Percentiles rank a stretch among this genome's conserved stretches.
phyloP scores from a whole-genome alignment of 2,329 filamentous ascomycete genomes.

The Ophiobolus disseminans region DNA sequence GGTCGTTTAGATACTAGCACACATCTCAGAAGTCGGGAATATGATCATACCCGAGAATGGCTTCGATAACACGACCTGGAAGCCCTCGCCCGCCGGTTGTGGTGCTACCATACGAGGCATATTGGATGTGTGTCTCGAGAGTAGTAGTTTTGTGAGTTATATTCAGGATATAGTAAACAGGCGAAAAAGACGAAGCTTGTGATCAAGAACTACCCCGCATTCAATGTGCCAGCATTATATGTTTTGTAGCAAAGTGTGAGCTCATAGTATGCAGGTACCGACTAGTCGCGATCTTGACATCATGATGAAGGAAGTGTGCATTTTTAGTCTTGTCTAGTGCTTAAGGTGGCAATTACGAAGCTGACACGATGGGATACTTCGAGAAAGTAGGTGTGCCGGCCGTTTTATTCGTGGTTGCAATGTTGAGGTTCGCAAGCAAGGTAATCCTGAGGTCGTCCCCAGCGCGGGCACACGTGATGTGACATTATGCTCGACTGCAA shows the following conservation, averaged over 20 bases:
- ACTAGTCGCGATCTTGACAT: constrained; percentile 7
- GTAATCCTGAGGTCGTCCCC: no score
- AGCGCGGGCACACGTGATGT: constrained; percentile 3
- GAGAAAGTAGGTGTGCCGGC: no score
- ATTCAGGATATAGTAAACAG: background rate
- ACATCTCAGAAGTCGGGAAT: background rate
- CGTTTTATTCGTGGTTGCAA: no score
- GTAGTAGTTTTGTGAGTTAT: background rate
- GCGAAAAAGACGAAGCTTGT: background rate
- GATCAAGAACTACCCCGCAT: background rate
- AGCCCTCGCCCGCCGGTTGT: constrained; percentile 76
- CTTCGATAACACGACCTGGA: constrained; percentile 66
- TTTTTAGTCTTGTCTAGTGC: background rate
- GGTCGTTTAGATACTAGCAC: background rate
- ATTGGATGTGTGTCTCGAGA: background rate
- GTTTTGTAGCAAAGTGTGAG: constrained; percentile 1
- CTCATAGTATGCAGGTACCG: constrained; percentile 7
- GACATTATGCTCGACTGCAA: background rate
- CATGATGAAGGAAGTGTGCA: constrained; percentile 4
- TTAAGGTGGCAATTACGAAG: no score
- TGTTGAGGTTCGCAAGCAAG: no score
- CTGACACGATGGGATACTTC: no score
- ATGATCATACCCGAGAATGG: constrained; percentile 34
- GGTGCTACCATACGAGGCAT: constrained; percentile 61
- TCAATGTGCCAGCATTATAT: background rate